Base-by-base conservation (phyloP, 2,329 filamentous ascomycete species). In the Alternaria ethzedia region DNA sequence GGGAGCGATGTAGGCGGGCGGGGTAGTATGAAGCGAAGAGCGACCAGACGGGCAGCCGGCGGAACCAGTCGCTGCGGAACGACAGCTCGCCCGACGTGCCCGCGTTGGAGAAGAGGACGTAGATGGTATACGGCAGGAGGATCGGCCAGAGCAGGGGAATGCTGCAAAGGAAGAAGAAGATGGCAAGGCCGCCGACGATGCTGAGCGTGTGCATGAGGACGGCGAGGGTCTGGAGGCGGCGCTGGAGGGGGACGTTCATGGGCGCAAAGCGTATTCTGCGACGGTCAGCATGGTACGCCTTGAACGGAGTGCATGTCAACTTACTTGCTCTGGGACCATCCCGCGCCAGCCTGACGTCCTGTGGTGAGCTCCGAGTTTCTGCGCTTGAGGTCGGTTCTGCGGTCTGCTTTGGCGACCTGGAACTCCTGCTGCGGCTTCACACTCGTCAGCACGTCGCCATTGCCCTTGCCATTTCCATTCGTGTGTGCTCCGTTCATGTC, bases 1-100 rank as follows among this genome's bases (percentile, higher is more conserved):
- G 87, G 5, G 93, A 96, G 69, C 96, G 93, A 82, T 98, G 94
- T 43, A 99, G 86, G 60, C 87, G 88, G 51, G 94, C 93, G 5
- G 96, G 96, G 76, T 96, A 99, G 83, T 98, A 99, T 15, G 89
- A 92, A 25, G 92, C 94, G 77, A 97, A 98, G 49, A 96, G 87
- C 41, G 87, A 91, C 95, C 95, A 99, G 47, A 97, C 82, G 28
- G 88, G 88, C 52, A 91, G 86, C 12, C 86, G 88, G 17, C 95
- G 90, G 65, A 95, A 82, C 76, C 91, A 88, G 63, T 93, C 87
- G 43, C 89, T 94, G 60, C 96, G 91, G 73, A 90, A 89, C 4
- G 85, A 87, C 26, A 97, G 86, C 45, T 86, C 88, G 45, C 95
- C 95, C 54, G 93, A 90, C 3, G 89, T 91, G 15, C 90, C 88